Base-by-base conservation (phyloP, 2,329 filamentous ascomycete genomes). In the Penicillium sp. region DNA sequence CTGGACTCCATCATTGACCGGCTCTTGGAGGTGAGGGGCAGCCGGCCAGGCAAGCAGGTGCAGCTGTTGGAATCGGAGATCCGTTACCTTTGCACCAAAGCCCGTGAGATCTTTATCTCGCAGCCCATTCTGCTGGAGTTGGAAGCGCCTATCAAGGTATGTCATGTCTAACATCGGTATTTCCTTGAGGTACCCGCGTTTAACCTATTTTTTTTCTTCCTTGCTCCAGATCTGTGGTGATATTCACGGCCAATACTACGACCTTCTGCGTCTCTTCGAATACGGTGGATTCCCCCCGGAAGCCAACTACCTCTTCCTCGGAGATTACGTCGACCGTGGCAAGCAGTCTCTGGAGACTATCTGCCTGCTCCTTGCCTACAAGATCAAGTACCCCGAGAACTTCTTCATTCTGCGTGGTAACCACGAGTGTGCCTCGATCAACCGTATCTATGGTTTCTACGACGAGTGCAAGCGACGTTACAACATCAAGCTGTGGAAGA, bases 401-500 rank as follows among this genome's bases (percentile, higher is more conserved):
- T 97, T 99, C 80, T 99, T 99, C 82, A 89, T 99, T 63, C 85
- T 99, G 53, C 91, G 94, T 64, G 94, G 94, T 59, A 99, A 99
- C 82, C 94, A 99, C 82, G 94, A 99, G 78, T 97, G 94, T 78
- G 94, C 94, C 53, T 96, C 90, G 46, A 96, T 99, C 82, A 99
- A 96, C 81, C 91, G 94, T 71, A 96, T 97, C 76, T 99, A 99
- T 75, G 94, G 94, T 54, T 99, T 99, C 81, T 99, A 99, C 81
- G 94, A 99, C 71, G 93, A 99, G 78, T 99, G 93, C 87, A 99
- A 99, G 83, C 88, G 94, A 71, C 85, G 93, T 65, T 97, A 96
- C 81, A 99, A 97, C 78, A 96, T 97, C 81, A 97, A 97, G 84
- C 84, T 97, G 56, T 97, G 93, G 93, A 99, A 99, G 84, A 97